Evolutionary conservation across 2,329 filamentous ascomycete genomes (phyloP), one percentile per base, ranked within the genome.

Genomic region (Hymenoscyphus salicellus): DNA sequence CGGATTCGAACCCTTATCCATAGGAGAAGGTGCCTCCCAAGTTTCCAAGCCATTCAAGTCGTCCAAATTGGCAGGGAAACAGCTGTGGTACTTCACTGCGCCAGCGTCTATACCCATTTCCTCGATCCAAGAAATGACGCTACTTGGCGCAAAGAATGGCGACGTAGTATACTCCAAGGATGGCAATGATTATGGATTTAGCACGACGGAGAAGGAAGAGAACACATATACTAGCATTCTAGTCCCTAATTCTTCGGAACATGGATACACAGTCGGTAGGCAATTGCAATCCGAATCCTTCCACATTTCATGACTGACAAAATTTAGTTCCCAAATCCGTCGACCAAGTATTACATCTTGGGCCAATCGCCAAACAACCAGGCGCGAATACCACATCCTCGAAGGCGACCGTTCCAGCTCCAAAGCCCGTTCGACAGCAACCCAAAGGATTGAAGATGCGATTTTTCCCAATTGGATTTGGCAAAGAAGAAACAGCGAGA

Each of bases 71-170:
- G 79, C 86, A 63, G 88, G 88, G 67, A 92, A 92, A 79, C 87
- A 93, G 74, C 81, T 93, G 65, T 93, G 90, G 90, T 91, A 92
- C 75, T 91, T 93, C 71, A 91, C 88, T 10, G 87, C 89, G 3
- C 90, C 90, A 1, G 84, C 86, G 5, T 86, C 85, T 11, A 79
- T 92, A 2, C 86, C 89, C n/a, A 82, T 93, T 63, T 86, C 84
- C 11, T 81, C 89, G 1, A 78, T 93, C 57, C 84, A 87, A 73
- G 82, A 88, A 68, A 79, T 92, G 66, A 83, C 87, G 43, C 83
- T 91, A 52, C 82, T 82, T 71, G 83, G 86, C 63, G 81, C 83
- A 61, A 78, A 82, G 65, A 78, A 80, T 1, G 82, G 82, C 26
- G 79, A 84, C 41, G 71, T 83, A 4, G 77, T 90, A 16, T 77